phyloP scores from a whole-genome alignment of 2,329 filamentous ascomycete species.

The Diplodia intermedia region DNA sequence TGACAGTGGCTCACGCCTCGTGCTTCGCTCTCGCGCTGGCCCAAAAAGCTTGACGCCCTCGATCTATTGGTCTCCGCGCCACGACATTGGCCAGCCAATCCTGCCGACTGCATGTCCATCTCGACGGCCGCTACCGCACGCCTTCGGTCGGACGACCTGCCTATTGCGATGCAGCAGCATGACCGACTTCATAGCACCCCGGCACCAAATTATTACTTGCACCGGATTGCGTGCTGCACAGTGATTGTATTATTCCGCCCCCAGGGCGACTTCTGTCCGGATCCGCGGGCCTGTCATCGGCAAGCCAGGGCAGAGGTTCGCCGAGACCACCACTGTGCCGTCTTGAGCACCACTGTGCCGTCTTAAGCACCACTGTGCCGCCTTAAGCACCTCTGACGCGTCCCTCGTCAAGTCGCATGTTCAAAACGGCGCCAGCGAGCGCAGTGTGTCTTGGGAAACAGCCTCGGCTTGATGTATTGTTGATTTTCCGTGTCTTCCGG shows the following conservation, averaged over 20 bases:
- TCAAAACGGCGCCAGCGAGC: not conserved
- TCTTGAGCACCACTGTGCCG: not conserved
- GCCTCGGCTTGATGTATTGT: not conserved
- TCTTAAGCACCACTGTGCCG: not conserved
- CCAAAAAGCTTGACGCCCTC: constrained; percentile 19
- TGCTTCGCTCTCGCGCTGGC: constrained; percentile 3
- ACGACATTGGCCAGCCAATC: constrained; percentile 20
- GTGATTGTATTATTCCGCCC: not conserved
- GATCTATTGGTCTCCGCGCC: constrained; percentile 20
- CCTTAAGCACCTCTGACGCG: constrained; percentile 6
- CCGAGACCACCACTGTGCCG: constrained; percentile 9
- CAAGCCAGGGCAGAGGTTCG: constrained; percentile 5
- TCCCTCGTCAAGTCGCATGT: not conserved
- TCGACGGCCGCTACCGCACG: constrained; percentile 4
- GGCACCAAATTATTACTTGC: constrained; percentile 15
- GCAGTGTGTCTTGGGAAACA: not conserved
- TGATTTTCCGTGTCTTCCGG: not conserved
- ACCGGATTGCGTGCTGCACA: constrained; percentile 24
- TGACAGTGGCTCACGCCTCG: not conserved
- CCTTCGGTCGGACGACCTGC: constrained; percentile 17
- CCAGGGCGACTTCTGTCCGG: not conserved
- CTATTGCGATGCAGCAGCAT: constrained; percentile 18
- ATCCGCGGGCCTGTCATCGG: not conserved
- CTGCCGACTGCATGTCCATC: not conserved
- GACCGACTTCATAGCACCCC: not conserved